These are phyloP conservation scores for Debaryomyces psychrophilus DNA, from an alignment of 1,139 yeast species.

Conservation along the genomic window DNA sequence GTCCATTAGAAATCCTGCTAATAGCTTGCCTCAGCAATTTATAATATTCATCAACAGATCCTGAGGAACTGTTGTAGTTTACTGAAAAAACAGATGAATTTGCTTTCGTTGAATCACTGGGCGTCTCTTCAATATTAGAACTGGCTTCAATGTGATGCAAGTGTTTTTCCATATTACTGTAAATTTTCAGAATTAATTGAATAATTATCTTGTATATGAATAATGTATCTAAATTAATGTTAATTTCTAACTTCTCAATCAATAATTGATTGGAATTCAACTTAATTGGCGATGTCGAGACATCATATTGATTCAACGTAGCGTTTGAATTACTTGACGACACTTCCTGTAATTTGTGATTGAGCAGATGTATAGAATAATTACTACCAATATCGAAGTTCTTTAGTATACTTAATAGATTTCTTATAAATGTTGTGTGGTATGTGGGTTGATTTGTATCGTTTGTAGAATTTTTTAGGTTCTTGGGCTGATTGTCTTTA, in stretches of 20 bases:
- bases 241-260: slow-evolving; percentile 50
- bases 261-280: slow-evolving; percentile 46
- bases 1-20: slow-evolving; percentile 35
- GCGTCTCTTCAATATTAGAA: slow-evolving; percentile 12
- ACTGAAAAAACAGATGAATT: slow-evolving; percentile 43
- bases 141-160: slow-evolving; percentile 9
- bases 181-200: slow-evolving; percentile 35
- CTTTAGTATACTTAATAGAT: slow-evolving; percentile 38
- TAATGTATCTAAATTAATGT: slow-evolving; percentile 43
- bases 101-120: slow-evolving; percentile 17
- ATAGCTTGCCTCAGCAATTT: slow-evolving; percentile 33
- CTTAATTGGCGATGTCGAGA: slow-evolving; percentile 40
- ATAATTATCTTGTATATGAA: slow-evolving; percentile 45
- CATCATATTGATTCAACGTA: slow-evolving; percentile 19
- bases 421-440: slow-evolving; percentile 41
- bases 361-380: slow-evolving; percentile 5
- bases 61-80: slow-evolving; percentile 27
- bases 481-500: slow-evolving; percentile 15
- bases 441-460: slow-evolving; percentile 27
- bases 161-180: slow-evolving; percentile 27
- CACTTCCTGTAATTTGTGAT: slow-evolving; percentile 7
- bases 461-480: slow-evolving; percentile 1
- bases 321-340: slow-evolving; percentile 13
- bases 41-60: slow-evolving; percentile 39
- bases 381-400: slow-evolving; percentile 44